Conservation (phyloP, 805 yeast genomes). For the Candida wancherniae region DNA sequence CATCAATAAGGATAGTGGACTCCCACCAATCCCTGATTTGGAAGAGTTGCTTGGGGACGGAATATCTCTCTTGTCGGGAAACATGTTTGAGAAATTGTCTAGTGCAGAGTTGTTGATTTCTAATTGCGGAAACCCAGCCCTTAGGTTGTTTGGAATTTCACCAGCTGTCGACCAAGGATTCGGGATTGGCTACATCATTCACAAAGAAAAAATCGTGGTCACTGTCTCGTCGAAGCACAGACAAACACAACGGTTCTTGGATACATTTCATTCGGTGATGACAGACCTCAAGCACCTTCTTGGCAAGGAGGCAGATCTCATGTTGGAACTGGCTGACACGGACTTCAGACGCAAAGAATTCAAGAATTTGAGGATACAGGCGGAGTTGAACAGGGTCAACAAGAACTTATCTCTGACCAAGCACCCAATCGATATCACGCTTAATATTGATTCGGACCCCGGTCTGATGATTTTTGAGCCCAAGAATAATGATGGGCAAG, state of each 20-base stretch:
- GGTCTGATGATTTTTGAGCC: constrained; percentile 1
- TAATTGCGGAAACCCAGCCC: constrained; percentile 92
- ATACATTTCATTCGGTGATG: constrained; percentile 59
- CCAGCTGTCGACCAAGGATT: constrained; percentile 88
- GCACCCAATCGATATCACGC: constrained; percentile 20
- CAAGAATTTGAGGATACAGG: constrained; percentile 30
- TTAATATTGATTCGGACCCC: constrained; percentile 1
- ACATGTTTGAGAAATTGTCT: constrained; percentile 29
- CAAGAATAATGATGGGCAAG: constrained; percentile 1
- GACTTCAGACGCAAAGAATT: constrained; percentile 30
- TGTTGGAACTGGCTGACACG: constrained; percentile 28
- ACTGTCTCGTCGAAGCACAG: constrained; percentile 86
- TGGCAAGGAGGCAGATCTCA: constrained; percentile 32
- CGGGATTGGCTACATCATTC: constrained; percentile 89
- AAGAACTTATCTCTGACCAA: constrained; percentile 14
- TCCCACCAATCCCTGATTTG: constrained; percentile 12
- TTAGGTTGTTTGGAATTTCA: constrained; percentile 84
- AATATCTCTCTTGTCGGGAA: constrained; percentile 33
- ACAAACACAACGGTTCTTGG: constrained; percentile 75
- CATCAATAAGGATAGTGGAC: constrained; percentile 28
- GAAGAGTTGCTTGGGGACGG: constrained; percentile 4
- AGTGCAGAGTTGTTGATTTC: constrained; percentile 33
- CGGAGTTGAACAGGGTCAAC: constrained; percentile 29
- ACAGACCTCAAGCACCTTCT: constrained; percentile 53
- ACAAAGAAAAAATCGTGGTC: constrained; percentile 69